A percentile compares a stretch with the other conserved stretches of the same genome.
These are phyloP conservation scores for Beauveria brongniartii DNA, from an alignment of 2,329 filamentous ascomycete genomes.

Conservation along the genomic window DNA sequence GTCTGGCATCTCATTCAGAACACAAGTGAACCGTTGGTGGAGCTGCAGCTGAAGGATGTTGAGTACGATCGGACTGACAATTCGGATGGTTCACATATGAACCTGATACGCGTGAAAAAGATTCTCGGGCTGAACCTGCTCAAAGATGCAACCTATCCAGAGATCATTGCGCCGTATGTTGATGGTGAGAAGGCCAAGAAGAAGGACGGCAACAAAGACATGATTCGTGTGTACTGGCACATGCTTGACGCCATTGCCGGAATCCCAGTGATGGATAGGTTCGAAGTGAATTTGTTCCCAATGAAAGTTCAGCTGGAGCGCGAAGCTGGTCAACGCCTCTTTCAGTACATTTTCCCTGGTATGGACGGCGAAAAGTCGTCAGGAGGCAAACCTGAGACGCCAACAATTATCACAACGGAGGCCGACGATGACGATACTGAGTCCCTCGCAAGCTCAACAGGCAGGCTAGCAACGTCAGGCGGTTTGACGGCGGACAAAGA, in stretches of 20 bases:
- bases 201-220: constrained; percentile 49
- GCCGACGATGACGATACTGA: constrained; percentile 39
- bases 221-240: constrained; percentile 93
- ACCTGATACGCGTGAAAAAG: constrained; percentile 79
- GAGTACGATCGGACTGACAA: constrained; percentile 95
- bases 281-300: constrained; percentile 88
- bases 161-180: constrained; percentile 87
- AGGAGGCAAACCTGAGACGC: constrained; percentile 49
- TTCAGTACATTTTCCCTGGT: constrained; percentile 95
- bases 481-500: constrained; percentile 33
- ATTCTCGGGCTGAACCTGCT: constrained; percentile 86
- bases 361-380: constrained; percentile 48
- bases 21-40: constrained; percentile 77
- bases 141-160: constrained; percentile 83
- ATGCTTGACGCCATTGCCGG: constrained; percentile 98
- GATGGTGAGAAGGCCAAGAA: constrained; percentile 51
- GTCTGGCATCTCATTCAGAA: constrained; percentile 95
- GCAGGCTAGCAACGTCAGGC: constrained; percentile 26
- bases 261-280: constrained; percentile 94
- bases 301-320: constrained; percentile 90
- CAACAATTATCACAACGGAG: constrained; percentile 45
- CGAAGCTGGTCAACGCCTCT: constrained; percentile 84
- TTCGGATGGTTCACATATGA: constrained; percentile 92
- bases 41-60: constrained; percentile 85
- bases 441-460: constrained; percentile 30